Percentiles rank a stretch among this genome's conserved stretches.
These are phyloP conservation scores for Schizopora paradoxa DNA, from an alignment of 1,284 basidiomycete genomes.

Conservation along the genomic window DNA sequence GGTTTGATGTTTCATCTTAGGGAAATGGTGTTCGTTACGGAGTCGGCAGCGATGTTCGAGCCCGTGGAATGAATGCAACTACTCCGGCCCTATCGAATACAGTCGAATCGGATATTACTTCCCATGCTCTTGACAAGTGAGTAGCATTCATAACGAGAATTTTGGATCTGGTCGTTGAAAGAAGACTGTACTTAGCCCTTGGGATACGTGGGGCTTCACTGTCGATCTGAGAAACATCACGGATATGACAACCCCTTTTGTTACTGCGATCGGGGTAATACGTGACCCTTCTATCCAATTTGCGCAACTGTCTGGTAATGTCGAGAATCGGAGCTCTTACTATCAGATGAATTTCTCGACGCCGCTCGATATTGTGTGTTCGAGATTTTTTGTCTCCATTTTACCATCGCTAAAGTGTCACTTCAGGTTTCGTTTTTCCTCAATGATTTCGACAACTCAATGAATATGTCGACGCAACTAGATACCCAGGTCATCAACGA, in stretches of 20 bases:
- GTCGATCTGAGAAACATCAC: constrained; percentile 14
- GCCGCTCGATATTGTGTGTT: constrained; percentile 7
- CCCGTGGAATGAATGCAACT: constrained; percentile 2
- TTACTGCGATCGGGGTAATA: constrained; percentile 14
- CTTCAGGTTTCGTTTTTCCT: constrained; percentile 35
- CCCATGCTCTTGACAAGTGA: background rate
- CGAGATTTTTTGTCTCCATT: background rate
- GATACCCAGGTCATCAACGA: constrained; percentile 32
- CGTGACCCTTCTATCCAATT: constrained; percentile 14
- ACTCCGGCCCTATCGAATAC: constrained; percentile 1
- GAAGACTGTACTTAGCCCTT: constrained; percentile 1
- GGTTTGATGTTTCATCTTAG: background rate
- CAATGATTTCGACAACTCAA: constrained; percentile 31
- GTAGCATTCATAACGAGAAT: background rate
- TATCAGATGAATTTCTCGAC: constrained; percentile 27
- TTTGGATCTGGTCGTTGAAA: background rate
- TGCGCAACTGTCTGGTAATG: constrained; percentile 7
- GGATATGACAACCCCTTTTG: constrained; percentile 9
- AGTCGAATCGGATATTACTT: constrained; percentile 19
- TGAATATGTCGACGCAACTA: constrained; percentile 27
- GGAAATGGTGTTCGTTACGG: constrained; percentile 3
- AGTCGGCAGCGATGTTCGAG: background rate
- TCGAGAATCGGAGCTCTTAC: constrained; percentile 28
- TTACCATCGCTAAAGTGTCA: background rate
- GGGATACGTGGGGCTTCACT: constrained; percentile 7